phyloP scores from a whole-genome alignment of 1,139 yeast species.

The Geotrichum candidum region DNA sequence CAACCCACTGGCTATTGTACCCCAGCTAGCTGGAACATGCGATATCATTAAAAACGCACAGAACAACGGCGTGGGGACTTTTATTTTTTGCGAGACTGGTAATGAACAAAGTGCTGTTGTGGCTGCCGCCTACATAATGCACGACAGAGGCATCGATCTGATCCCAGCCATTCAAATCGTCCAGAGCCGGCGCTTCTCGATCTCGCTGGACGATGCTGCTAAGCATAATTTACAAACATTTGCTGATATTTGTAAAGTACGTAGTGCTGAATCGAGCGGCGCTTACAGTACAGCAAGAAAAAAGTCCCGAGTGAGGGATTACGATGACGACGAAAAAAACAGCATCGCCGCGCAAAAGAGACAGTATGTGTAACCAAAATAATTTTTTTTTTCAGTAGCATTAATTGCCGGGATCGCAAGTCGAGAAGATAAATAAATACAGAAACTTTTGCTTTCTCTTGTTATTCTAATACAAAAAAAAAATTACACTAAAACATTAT shows the following conservation, averaged over 20 bases:
- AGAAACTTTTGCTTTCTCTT: background rate
- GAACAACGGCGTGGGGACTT: slow-evolving; percentile 20
- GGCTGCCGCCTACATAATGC: slow-evolving; percentile 30
- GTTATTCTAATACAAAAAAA: background rate
- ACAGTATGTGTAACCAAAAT: background rate
- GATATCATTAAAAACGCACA: slow-evolving; percentile 16
- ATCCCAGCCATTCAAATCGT: slow-evolving; percentile 30
- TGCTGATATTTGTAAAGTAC: slow-evolving; percentile 24
- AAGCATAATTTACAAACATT: slow-evolving; percentile 27
- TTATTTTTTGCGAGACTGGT: slow-evolving; percentile 34
- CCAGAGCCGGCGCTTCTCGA: slow-evolving; percentile 29
- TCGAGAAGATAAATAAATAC: background rate
- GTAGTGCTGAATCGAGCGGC: background rate
- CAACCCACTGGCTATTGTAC: slow-evolving; percentile 20
- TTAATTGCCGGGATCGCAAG: background rate
- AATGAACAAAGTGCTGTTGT: slow-evolving; percentile 32
- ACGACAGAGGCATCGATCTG: slow-evolving; percentile 19
- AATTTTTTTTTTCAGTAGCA: background rate
- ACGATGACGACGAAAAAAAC: background rate
- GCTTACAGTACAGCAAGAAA: background rate
- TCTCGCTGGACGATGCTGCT: slow-evolving; percentile 26
- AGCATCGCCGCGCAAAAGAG: background rate
- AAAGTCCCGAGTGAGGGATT: slow-evolving; percentile 1
- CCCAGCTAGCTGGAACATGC: slow-evolving; percentile 20
- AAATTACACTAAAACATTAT: background rate